Evolutionary conservation across 345 rosid species (phyloP).

Genomic region (Brassica incana): DNA sequence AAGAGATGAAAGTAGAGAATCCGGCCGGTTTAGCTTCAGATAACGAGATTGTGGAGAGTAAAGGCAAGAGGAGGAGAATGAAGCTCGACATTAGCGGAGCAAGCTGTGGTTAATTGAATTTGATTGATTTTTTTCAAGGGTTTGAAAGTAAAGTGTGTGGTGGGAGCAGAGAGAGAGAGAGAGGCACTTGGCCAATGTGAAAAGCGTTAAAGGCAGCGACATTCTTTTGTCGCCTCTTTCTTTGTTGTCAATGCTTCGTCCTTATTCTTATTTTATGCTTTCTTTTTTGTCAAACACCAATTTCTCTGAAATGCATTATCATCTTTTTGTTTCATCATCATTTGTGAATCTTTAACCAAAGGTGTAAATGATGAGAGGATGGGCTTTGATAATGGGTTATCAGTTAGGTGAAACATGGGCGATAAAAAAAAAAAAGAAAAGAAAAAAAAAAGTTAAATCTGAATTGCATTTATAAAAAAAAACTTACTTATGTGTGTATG

Average conservation of each 20-base stretch:
- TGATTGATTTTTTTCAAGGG: conserved; percentile 47
- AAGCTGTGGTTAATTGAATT: conserved; percentile 51
- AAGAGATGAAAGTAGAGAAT: conserved; percentile 67
- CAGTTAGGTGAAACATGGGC: too few relatives aligned
- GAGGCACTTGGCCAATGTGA: conserved; percentile 31
- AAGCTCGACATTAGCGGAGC: conserved; percentile 51
- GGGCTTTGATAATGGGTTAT: too few relatives aligned
- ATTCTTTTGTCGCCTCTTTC: conserved; percentile 24
- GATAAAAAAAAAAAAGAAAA: too few relatives aligned
- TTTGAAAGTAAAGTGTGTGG: conserved; percentile 35
- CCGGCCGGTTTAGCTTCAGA: conserved; percentile 50
- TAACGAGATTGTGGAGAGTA: conserved; percentile 21
- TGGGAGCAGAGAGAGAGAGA: conserved; percentile 9
- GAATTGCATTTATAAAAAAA: not conserved
- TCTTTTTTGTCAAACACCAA: not conserved
- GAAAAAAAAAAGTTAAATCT: too few relatives aligned
- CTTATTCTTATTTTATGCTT: not conserved
- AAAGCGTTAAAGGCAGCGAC: conserved; percentile 24
- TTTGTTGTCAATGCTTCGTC: conserved; percentile 3
- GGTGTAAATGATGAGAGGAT: too few relatives aligned
- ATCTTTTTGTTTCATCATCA: not conserved
- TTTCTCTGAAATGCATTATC: not conserved
- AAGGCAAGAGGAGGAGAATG: conserved; percentile 9
- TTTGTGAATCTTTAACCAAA: too few relatives aligned
- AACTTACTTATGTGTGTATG: not conserved